Evolutionary conservation across 768 basidiomycete species (phyloP).

Genomic region (Boletus sp.): DNA sequence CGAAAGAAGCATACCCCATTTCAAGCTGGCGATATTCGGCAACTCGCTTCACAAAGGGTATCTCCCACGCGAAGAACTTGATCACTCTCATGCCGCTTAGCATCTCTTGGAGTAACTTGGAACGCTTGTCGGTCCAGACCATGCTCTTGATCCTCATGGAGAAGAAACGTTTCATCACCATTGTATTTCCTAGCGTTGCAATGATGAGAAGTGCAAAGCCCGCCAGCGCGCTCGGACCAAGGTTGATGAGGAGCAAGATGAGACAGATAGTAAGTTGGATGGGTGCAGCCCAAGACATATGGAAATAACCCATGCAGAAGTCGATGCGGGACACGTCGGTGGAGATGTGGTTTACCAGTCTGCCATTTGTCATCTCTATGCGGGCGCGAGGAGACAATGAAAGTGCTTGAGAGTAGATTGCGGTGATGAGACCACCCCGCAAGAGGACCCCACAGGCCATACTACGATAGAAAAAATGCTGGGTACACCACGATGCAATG

Average conservation of each 20-base stretch:
- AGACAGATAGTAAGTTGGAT: conserved; percentile 80
- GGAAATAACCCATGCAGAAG: conserved; percentile 79
- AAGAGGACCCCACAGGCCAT: conserved; percentile 75
- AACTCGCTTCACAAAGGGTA: conserved; percentile 74
- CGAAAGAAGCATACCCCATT: conserved; percentile 45
- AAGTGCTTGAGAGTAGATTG: conserved; percentile 79
- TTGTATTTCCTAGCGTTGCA: conserved; percentile 69
- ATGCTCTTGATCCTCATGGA: conserved; percentile 68
- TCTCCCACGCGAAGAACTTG: conserved; percentile 90
- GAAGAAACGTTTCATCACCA: conserved; percentile 65
- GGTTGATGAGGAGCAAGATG: conserved; percentile 65
- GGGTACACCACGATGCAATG: conserved; percentile 60
- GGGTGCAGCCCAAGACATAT: conserved; percentile 75
- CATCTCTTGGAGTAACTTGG: conserved; percentile 86
- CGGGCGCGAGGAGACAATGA: conserved; percentile 77
- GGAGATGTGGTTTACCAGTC: conserved; percentile 91
- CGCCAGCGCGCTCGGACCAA: conserved; percentile 60
- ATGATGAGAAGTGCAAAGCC: conserved; percentile 65
- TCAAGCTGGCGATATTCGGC: conserved; percentile 69
- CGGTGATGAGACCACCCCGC: conserved; percentile 83
- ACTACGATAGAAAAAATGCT: conserved; percentile 84
- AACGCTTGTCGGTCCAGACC: conserved; percentile 88
- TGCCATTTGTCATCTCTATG: conserved; percentile 79
- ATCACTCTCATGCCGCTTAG: conserved; percentile 88
- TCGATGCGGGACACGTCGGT: conserved; percentile 91